Base-by-base conservation (phyloP, 140 eudicot species). In the Ambrosia hybrid region DNA sequence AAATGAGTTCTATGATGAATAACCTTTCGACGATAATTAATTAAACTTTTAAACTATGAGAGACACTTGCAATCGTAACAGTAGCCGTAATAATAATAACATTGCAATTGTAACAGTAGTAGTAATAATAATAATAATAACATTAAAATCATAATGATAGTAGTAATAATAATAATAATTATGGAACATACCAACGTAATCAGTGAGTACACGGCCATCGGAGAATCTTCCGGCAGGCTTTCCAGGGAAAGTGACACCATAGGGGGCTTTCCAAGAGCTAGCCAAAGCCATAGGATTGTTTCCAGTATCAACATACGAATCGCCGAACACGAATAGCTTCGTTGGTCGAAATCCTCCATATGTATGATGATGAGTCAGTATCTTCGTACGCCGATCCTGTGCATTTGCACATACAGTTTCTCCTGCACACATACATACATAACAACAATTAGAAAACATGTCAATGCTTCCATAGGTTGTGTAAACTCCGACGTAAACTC, bases 121-220 rank as follows among this genome's bases (percentile, higher is more conserved):
- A 46, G 2, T 46, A 46, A 46, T 46, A 48, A 8, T 9, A 48
- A 9, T 21, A 21, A 21, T n/a, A n/a, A n/a, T n/a, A n/a, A n/a
- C 30, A 21, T 21, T 21, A 21, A 21, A 21, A 21, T 21, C 30
- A 1, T 21, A 21, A 21, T 21, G 1, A 21, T 21, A 21, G 30
- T 21, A 21, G 30, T 21, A 21, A 21, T 21, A 21, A 21, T 21
- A 21, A 21, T 1, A 21, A 21, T 21, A 1, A 21, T 21, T 21
- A 21, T 21, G 30, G 30, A 21, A 21, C 30, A 21, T 21, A 21
- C 97, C 97, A 16, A 91, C 16, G 80, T 79, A 91, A 77, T 91
- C 97, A 57, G 97, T 91, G 89, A 88, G 83, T 10, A 91, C 85
- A 64, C 92, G 93, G 70, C 97, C 97, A 71, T 91, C 91, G 74